Percentiles rank a stretch among this genome's conserved stretches.
Conservation (phyloP, 805 yeast species). For the Kodamaea neixiangensis region DNA sequence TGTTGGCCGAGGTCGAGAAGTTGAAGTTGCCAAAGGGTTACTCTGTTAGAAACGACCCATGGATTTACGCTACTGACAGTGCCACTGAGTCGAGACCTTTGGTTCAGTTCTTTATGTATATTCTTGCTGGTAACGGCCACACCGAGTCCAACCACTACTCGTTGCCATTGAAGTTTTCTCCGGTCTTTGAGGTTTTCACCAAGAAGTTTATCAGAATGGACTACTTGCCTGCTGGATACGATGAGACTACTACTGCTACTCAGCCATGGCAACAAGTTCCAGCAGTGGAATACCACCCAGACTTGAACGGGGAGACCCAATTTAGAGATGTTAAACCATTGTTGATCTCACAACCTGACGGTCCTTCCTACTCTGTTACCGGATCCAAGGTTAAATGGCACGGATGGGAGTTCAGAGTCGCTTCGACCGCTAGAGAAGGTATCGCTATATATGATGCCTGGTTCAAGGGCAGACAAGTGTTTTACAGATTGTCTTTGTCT, state of each 20-base stretch:
- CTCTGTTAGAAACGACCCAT: conserved; percentile 67
- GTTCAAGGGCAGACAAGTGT: conserved; percentile 74
- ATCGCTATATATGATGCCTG: conserved; percentile 69
- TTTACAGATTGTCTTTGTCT: conserved; percentile 70
- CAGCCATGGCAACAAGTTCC: conserved; percentile 60
- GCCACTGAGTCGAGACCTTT: conserved; percentile 59
- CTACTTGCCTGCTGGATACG: conserved; percentile 70
- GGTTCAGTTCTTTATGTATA: conserved; percentile 75
- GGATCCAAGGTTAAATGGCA: conserved; percentile 74
- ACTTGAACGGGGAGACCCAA: conserved; percentile 53
- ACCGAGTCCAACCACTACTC: conserved; percentile 76
- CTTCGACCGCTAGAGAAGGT: conserved; percentile 76
- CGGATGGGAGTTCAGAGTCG: conserved; percentile 78
- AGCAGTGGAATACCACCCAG: conserved; percentile 74
- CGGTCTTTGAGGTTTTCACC: conserved; percentile 66
- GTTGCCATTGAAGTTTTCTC: conserved; percentile 69
- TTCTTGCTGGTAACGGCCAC: conserved; percentile 62
- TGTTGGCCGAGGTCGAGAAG: conserved; percentile 65
- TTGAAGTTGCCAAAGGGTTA: conserved; percentile 60
- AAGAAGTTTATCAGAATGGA: conserved; percentile 69
- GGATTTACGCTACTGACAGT: conserved; percentile 86
- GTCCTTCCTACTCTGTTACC: conserved; percentile 64
- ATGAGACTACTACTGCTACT: conserved; percentile 59
- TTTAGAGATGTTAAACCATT: conserved; percentile 68
- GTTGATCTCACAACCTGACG: conserved; percentile 73